Evolutionary conservation across 1,284 basidiomycete species (phyloP), one percentile per base, ranked within the genome.

Genomic region (Trametes polyzona): DNA sequence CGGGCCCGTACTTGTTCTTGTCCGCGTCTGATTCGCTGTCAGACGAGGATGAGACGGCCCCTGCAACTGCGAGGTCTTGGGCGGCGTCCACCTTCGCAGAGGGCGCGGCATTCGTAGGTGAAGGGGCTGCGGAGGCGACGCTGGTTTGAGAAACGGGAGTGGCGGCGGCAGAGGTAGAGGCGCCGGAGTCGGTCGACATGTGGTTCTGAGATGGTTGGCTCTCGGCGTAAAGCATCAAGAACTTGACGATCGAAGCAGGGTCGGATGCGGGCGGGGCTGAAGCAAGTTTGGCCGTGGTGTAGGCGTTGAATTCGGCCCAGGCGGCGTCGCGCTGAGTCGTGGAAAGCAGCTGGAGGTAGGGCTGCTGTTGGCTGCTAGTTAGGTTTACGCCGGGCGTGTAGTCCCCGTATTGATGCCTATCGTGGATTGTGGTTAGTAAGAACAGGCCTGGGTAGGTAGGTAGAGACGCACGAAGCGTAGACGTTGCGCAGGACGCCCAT

Each of bases 401-500:
- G 12, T 35, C 33, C 12, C 6, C 33, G 12, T 35, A 35, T 35
- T 35, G 33, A 35, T 14, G 5, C 33, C n/a, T n/a, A n/a, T n/a
- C n/a, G n/a, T 35, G 12, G 33, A 35, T 14, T 6, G 33, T 6
- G 33, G 5, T 35, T 35, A 35, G 33, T 4, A 35, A 35, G 33
- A 16, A 14, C 33, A 35, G n/a, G n/a, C n/a, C n/a, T n/a, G n/a
- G n/a, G n/a, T n/a, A 35, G 33, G 33, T 16, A 35, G 11, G 33
- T 4, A 23, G 35, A 17, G 17, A 63, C 69, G 53, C 70, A 78
- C 62, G 76, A 71, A 14, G 72, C 72, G 67, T 77, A 78, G 55
- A 68, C 69, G 59, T 77, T 78, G 62, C 76, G 71, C 33, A 74
- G 67, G 67, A 74, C 74, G 30, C 68, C 66, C 48, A 73, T 72